Evolutionary conservation across 192 early-diverging fungal genomes (phyloP), one percentile per base, ranked within the genome.

Genomic region (Umbelopsis ramanniana): DNA sequence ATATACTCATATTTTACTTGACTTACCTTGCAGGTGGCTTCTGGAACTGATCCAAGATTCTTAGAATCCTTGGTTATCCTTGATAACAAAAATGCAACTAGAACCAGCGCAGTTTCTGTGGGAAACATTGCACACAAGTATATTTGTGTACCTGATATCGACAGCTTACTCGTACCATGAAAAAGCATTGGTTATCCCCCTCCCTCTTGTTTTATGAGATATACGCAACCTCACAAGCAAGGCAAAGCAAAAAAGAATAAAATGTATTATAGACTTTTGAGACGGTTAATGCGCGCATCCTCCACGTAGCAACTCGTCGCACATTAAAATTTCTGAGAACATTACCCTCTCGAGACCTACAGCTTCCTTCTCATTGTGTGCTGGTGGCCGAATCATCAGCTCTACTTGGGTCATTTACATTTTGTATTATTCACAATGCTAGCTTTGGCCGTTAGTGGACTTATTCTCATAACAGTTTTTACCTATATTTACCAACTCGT

Each of bases 101-200:
- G 50, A 12, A 82, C 84, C 50, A 80, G 82, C 21, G 76, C 79
- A 0, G 85, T 89, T 68, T 81, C 84, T 38, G 78, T 91, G 70
- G 90, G 89, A 21, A 78, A 87, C 66, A 81, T 90, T 48, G 72
- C 79, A 40, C 78, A 90, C 70, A 66, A 83, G 19, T 84, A 85
- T 67, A 77, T 89, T 19, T 91, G 90, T 79, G 80, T 84, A 24
- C 90, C 90, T 3, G 82, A 90, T 71, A 76, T 90, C 38, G 88
- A 87, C 46, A 73, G 75, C 43, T 73, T 87, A 2, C 53, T 83
- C 23, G 66, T 46, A 23, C 76, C 72, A 47, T 66, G 11, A 71
- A 26, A n/a, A 24, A 45, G 10, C 23, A 21, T 68, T 46, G 23
- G 21, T 12, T 46, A 43, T 46, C 15, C 14, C 46, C 29, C 57